Conservation (phyloP, 192 early-diverging fungal genomes). For the Umbelopsis vinacea region DNA sequence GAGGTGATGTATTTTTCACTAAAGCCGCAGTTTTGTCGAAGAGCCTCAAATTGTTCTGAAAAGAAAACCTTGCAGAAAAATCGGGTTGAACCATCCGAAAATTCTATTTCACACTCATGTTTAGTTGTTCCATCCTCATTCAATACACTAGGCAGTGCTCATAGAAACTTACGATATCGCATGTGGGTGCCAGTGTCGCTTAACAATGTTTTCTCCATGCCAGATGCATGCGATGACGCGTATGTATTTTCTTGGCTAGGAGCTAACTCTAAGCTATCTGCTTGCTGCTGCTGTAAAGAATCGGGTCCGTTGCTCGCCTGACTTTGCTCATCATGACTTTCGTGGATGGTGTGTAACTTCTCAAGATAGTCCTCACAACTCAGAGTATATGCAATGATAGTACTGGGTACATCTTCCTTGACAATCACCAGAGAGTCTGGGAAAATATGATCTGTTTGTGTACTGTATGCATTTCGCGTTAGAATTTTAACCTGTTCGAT, state of each 20-base stretch:
- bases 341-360: constrained; percentile 50
- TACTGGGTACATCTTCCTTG: constrained; percentile 89
- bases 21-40: constrained; percentile 84
- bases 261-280: constrained; percentile 6
- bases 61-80: constrained; percentile 92
- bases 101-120: constrained; percentile 46
- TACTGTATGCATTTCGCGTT: constrained; percentile 41
- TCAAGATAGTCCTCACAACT: constrained; percentile 70
- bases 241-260: background rate
- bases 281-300: background rate
- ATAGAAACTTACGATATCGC: constrained; percentile 58
- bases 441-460: constrained; percentile 86
- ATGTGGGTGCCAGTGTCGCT: constrained; percentile 73
- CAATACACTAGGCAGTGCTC: background rate
- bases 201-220: constrained; percentile 63
- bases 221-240: constrained; percentile 5
- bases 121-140: background rate
- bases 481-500: background rate
- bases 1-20: constrained; percentile 86
- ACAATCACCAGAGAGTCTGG: constrained; percentile 83
- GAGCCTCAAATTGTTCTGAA: constrained; percentile 90
- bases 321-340: background rate
- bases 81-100: constrained; percentile 75
- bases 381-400: constrained; percentile 89
- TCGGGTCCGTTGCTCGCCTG: constrained; percentile 3